Conservation (phyloP, 2,329 filamentous ascomycete genomes). For the Monosporascus sp. region DNA sequence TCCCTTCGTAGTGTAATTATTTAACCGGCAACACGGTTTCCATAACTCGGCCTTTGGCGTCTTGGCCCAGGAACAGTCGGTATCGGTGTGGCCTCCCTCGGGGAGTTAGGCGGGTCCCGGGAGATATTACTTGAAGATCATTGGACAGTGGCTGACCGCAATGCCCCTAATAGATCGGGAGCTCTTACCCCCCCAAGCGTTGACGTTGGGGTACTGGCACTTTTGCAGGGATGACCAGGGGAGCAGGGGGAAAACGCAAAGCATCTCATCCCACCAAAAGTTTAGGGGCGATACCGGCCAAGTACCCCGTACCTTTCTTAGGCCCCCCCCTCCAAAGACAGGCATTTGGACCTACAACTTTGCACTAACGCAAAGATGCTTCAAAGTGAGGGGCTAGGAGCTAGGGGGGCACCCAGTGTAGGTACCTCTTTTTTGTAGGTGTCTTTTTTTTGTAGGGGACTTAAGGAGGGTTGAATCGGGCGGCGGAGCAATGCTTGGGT, state of each 20-base stretch:
- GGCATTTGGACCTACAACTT: too few species aligned
- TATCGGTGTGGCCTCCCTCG: too few species aligned
- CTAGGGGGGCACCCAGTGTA: too few species aligned
- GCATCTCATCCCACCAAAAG: slow-evolving; percentile 23
- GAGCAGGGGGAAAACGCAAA: slow-evolving; percentile 1
- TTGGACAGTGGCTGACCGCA: neutral
- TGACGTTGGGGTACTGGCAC: slow-evolving; percentile 30
- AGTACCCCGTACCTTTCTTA: slow-evolving; percentile 18
- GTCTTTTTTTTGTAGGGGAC: neutral
- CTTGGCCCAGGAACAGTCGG: too few species aligned
- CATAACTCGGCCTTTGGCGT: too few species aligned
- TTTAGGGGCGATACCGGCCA: slow-evolving; percentile 20
- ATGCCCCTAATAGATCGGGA: neutral
- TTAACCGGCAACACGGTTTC: too few species aligned
- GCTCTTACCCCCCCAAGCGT: slow-evolving; percentile 8
- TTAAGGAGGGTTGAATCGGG: neutral
- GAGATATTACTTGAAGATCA: neutral
- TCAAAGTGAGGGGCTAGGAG: too few species aligned
- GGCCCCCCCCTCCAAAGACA: slow-evolving; percentile 20
- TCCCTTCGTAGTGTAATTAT: too few species aligned
- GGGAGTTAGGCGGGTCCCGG: too few species aligned
- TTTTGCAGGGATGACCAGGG: neutral
- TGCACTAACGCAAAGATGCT: neutral
- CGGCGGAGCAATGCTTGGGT: neutral
- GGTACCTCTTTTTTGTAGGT: neutral